Percentiles rank a stretch among this genome's conserved stretches.
These are phyloP conservation scores for Trichoderma reesei DNA, from an alignment of 495 filamentous ascomycete genomes.

Conservation along the genomic window DNA sequence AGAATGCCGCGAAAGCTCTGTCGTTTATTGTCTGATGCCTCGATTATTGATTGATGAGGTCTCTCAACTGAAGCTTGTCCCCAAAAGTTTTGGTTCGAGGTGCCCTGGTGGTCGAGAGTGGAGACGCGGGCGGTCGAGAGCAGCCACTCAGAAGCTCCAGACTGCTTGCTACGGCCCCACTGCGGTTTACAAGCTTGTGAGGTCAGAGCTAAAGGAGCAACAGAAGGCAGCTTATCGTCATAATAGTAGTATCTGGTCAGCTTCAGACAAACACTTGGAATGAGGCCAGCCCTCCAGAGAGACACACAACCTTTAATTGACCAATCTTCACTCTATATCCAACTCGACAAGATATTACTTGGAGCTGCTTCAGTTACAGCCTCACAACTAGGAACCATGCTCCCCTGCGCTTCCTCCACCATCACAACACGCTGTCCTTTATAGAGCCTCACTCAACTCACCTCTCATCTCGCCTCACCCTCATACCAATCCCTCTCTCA, in stretches of 20 bases:
- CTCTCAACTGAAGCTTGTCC: not conserved
- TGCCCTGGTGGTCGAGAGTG: not conserved
- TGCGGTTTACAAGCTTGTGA: not conserved
- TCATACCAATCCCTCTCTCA: not conserved
- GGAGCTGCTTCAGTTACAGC: not conserved
- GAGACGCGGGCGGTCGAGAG: not conserved
- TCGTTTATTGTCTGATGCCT: no score
- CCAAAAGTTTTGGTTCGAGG: not conserved
- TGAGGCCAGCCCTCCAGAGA: not conserved
- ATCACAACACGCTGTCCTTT: constrained; percentile 1
- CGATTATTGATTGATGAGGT: not conserved
- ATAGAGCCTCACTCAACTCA: not conserved
- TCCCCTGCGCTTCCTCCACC: not conserved
- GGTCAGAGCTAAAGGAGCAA: not conserved
- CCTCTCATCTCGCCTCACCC: not conserved
- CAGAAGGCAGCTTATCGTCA: not conserved
- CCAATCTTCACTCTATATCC: not conserved
- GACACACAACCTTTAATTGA: no score
- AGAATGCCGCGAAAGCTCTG: no score
- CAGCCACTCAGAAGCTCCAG: not conserved
- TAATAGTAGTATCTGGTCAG: not conserved
- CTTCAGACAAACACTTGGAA: not conserved
- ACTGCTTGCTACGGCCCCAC: not conserved
- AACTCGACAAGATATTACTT: not conserved
- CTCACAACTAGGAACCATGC: not conserved